Evolutionary conservation across 805 yeast species (phyloP), one percentile per base, ranked within the genome.

Genomic region (Candida namnaoensis): DNA sequence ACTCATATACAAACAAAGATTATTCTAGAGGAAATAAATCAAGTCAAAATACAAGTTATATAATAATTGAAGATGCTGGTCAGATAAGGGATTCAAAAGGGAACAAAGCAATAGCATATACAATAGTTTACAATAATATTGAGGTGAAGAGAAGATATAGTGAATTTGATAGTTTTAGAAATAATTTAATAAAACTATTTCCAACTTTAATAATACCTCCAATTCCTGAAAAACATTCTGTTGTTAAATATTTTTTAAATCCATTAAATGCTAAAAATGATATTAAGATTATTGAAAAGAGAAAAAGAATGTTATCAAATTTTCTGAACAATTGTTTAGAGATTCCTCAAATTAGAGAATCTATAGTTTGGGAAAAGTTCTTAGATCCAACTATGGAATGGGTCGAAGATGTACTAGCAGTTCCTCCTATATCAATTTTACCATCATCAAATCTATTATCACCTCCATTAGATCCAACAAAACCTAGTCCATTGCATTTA

Each of bases 121-220:
- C 95, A 12, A 85, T 91, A 44, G 74, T 75, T 46, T 64, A 76
- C 40, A 65, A 75, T 7, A 51, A 50, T n/a, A 34, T 71, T 7
- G 66, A 72, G 13, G 88, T 87, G 7, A 74, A 84, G 30, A 69
- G 98, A 51, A 67, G 98, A 37, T 93, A 91, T 60, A 85, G 95
- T 37, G 99, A 93, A 57, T 93, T 93, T 60, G 97, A 88, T 54
- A 74, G 83, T 41, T 69, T 93, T 28, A 66, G 96, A 41, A 78
- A 72, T 36, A 73, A 82, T 4, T 69, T 93, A 25, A 66, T 78
- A 5, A 79, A 79, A 52, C 64, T 86, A 30, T 88, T 85, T 52
- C 97, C 98, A 1, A 78, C 91, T 34, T 64, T 79, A 6, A 71
- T 93, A 5, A 74, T 93, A 2, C 98, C 99, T 3, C 95, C 97